Evolutionary conservation across 2,329 filamentous ascomycete genomes (phyloP).

Genomic region (Colletotrichum theobromicola): DNA sequence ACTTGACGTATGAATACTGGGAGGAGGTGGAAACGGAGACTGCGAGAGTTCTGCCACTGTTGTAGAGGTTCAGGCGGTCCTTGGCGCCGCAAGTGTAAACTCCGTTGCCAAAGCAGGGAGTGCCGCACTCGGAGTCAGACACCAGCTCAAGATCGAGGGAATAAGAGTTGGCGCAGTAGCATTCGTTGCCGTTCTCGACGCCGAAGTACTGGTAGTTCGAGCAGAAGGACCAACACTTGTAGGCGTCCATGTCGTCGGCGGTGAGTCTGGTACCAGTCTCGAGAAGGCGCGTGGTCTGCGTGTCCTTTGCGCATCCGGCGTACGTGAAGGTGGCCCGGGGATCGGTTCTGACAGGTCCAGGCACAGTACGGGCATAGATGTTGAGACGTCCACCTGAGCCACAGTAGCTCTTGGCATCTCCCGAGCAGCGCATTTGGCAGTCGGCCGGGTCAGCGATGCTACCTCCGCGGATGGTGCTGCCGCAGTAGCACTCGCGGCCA

Average conservation of each 20-base stretch:
- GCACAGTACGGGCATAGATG: conserved; percentile 27
- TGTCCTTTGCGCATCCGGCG: conserved; percentile 45
- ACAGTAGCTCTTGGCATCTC: conserved; percentile 40
- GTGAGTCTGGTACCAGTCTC: conserved; percentile 40
- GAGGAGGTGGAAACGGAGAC: neutral
- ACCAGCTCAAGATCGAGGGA: neutral
- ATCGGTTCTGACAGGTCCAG: neutral
- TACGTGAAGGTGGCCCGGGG: conserved; percentile 36
- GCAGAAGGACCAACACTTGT: conserved; percentile 56
- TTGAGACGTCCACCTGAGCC: conserved; percentile 42
- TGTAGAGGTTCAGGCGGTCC: conserved; percentile 39
- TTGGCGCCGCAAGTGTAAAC: conserved; percentile 40
- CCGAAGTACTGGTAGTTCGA: conserved; percentile 25
- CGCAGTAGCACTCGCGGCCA: conserved; percentile 47
- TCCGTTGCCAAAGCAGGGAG: conserved; percentile 37
- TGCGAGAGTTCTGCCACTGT: neutral
- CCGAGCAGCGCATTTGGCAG: conserved; percentile 45
- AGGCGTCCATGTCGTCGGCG: conserved; percentile 49
- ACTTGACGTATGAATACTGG: neutral
- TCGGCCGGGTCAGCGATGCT: conserved; percentile 28
- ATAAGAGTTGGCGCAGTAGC: conserved; percentile 22
- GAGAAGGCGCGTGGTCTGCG: conserved; percentile 38
- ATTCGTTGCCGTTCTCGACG: conserved; percentile 23
- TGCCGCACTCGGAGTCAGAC: conserved; percentile 30
- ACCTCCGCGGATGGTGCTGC: conserved; percentile 33